Evolutionary conservation across 2,329 filamentous ascomycete genomes (phyloP), one percentile per base, ranked within the genome.

Genomic region (Nigrograna mackinnonii): DNA sequence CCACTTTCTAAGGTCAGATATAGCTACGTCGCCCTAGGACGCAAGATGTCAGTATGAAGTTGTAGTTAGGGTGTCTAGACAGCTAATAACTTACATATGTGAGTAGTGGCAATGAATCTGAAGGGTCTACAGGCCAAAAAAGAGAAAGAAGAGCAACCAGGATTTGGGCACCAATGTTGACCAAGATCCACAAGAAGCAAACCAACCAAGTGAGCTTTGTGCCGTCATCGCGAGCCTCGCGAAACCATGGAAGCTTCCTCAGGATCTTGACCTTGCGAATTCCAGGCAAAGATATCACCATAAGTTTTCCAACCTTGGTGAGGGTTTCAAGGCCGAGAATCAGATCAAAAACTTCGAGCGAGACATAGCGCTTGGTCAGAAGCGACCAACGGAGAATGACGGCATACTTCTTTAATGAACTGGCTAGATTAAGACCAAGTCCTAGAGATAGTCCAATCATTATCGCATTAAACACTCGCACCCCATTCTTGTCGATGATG

Each of bases 41-140:
- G n/a, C n/a, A n/a, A n/a, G n/a, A n/a, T n/a, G n/a, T n/a, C n/a
- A n/a, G n/a, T n/a, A n/a, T n/a, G n/a, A n/a, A n/a, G n/a, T n/a
- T n/a, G n/a, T n/a, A n/a, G n/a, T n/a, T n/a, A n/a, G n/a, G n/a
- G n/a, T n/a, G n/a, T n/a, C n/a, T n/a, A n/a, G n/a, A n/a, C n/a
- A n/a, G n/a, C n/a, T n/a, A n/a, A n/a, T n/a, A n/a, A n/a, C n/a
- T n/a, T n/a, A n/a, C n/a, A 9, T 52, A 37, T 0, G 46, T 51
- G n/a, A 67, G 43, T 1, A 67, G 55, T 1, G 62, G 59, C 2
- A 50, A 38, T 1, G 45, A 38, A 2, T 52, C 35, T 0, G 62
- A 66, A 1, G 59, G 58, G 31, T 63, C 59, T 30, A 65, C 57
- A 0, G 65, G 64, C 53, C 62, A 68, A 41, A 67, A 66, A 9